A percentile compares a stretch with the other conserved stretches of the same genome.
These are phyloP conservation scores for Aureobasidium sp. DNA, from an alignment of 2,329 filamentous ascomycete species.

Conservation along the genomic window DNA sequence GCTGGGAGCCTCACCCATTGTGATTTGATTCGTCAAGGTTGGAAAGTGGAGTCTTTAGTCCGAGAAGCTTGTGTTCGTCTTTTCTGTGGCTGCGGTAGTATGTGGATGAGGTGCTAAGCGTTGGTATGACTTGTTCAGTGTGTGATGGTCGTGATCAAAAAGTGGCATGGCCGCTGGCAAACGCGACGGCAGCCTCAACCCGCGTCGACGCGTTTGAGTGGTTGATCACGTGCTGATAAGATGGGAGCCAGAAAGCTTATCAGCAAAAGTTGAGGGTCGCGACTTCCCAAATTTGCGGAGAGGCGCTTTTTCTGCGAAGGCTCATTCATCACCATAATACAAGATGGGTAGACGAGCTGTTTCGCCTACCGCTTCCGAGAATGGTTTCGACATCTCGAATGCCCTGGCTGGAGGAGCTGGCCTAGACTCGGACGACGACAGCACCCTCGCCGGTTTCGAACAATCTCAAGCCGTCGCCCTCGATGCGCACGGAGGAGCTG, in stretches of 20 bases:
- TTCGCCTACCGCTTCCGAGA: slow-evolving; percentile 80
- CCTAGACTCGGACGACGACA: slow-evolving; percentile 43
- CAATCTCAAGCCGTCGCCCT: slow-evolving; percentile 19
- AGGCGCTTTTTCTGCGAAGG: slow-evolving; percentile 5
- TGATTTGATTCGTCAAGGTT: background rate
- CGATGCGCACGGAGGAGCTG: slow-evolving; percentile 27
- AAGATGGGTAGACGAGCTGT: slow-evolving; percentile 63
- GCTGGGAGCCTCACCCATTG: background rate
- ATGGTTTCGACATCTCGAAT: slow-evolving; percentile 81
- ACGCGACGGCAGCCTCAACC: slow-evolving; percentile 5
- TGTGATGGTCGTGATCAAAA: background rate
- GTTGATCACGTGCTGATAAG: background rate
- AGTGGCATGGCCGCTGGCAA: background rate
- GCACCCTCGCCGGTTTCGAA: background rate
- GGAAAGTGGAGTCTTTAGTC: background rate
- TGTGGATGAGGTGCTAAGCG: background rate
- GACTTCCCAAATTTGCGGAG: slow-evolving; percentile 9
- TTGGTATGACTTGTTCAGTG: background rate
- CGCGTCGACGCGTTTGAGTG: background rate
- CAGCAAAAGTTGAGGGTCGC: slow-evolving; percentile 11
- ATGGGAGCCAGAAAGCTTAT: background rate
- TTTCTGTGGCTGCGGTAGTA: background rate
- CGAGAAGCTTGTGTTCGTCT: background rate
- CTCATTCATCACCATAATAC: slow-evolving; percentile 9
- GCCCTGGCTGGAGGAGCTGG: slow-evolving; percentile 56